phyloP scores from a whole-genome alignment of 441 rosid genomes.

The Gossypium trilobum region DNA sequence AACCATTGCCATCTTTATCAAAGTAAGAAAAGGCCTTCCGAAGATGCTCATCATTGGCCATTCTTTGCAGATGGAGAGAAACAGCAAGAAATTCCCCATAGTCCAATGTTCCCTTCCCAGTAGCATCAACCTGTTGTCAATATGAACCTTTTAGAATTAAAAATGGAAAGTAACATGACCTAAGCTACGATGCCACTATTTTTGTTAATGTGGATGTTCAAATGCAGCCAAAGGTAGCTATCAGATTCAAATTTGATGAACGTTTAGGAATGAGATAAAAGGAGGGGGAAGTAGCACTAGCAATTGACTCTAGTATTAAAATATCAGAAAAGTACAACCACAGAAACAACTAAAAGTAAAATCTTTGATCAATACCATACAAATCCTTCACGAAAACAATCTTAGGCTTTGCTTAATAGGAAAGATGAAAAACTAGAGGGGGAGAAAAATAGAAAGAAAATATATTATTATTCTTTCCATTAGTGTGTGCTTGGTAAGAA shows the following conservation, averaged over 20 bases:
- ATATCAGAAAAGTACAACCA: not conserved
- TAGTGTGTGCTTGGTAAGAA: too few species aligned
- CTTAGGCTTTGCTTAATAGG: too few species aligned
- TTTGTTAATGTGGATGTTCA: not conserved
- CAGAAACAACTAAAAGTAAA: not conserved
- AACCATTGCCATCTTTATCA: conserved; percentile 87
- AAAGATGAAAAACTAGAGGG: not conserved
- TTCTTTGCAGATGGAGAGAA: conserved; percentile 79
- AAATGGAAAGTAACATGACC: conserved; percentile 12
- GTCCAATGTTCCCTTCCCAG: conserved; percentile 80
- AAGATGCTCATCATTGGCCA: conserved; percentile 94
- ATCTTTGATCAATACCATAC: not conserved
- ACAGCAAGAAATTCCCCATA: conserved; percentile 93
- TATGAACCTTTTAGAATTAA: conserved; percentile 14
- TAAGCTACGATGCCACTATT: not conserved
- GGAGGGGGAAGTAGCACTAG: not conserved
- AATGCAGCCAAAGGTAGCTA: not conserved
- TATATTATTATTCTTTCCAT: too few species aligned
- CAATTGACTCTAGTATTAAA: not conserved
- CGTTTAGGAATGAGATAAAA: not conserved
- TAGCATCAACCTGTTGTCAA: conserved; percentile 67
- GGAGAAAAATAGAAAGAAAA: too few species aligned
- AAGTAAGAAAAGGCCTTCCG: conserved; percentile 89
- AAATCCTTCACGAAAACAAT: not conserved
- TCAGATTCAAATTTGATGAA: not conserved